Evolutionary conservation across 345 rosid genomes (phyloP).

Genomic region (Psidium guajava): DNA sequence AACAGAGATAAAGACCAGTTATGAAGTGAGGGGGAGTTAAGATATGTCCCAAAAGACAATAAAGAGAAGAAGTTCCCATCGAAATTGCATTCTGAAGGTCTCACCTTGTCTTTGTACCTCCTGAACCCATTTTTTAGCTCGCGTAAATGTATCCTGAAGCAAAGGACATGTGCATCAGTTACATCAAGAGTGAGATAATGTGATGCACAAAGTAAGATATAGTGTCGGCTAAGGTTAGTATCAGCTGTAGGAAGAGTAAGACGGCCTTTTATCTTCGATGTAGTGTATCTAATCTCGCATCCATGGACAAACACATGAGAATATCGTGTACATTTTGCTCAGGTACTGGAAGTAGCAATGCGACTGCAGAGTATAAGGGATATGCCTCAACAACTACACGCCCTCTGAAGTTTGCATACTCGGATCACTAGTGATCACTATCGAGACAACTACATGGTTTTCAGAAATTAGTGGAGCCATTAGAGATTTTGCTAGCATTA

Average conservation of each 20-base stretch:
- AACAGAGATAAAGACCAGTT: not conserved
- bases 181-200: not conserved
- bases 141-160: conserved; percentile 42
- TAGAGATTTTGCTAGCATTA: not conserved
- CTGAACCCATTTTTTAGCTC: conserved; percentile 60
- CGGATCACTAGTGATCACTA: not conserved
- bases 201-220: not conserved
- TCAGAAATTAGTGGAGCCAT: not conserved
- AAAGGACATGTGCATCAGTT: not conserved
- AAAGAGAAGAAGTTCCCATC: not conserved
- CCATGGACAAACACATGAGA: not conserved
- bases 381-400: not conserved
- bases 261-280: not conserved
- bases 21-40: not conserved
- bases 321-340: not conserved
- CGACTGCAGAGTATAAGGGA: not conserved
- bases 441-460: not conserved
- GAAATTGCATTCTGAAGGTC: not conserved
- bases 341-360: not conserved
- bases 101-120: conserved; percentile 65
- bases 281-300: not conserved
- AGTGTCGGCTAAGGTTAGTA: not conserved
- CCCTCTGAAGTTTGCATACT: not conserved
- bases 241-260: not conserved
- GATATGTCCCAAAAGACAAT: not conserved